phyloP scores from a whole-genome alignment of 495 filamentous ascomycete genomes.

The Massariosphaeria phaeospora region DNA sequence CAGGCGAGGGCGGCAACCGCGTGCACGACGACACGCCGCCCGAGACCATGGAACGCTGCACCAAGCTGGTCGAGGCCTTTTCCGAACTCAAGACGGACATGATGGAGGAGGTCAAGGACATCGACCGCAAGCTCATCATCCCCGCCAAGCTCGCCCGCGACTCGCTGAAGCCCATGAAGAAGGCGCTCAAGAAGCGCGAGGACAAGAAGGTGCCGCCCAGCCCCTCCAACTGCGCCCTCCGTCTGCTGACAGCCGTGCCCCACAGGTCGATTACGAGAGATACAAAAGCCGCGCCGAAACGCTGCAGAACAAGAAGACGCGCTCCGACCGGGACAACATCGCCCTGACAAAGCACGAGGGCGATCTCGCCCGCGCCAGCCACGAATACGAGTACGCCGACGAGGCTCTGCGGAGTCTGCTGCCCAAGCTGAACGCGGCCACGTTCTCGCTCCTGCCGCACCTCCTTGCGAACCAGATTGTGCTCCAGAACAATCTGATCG shows the following conservation, averaged over 20 bases:
- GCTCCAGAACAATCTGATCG: slow-evolving; percentile 79
- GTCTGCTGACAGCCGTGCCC: slow-evolving; percentile 31
- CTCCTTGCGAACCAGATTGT: slow-evolving; percentile 68
- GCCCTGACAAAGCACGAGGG: slow-evolving; percentile 69
- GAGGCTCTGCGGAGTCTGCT: slow-evolving; percentile 70
- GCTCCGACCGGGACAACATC: slow-evolving; percentile 72
- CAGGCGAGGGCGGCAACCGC: slow-evolving; percentile 42
- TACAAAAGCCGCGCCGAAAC: slow-evolving; percentile 68
- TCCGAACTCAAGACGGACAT: slow-evolving; percentile 71
- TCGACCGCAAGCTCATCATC: slow-evolving; percentile 67
- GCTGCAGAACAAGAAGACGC: slow-evolving; percentile 63
- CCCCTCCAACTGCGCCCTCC: neutral
- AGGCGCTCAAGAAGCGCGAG: slow-evolving; percentile 87
- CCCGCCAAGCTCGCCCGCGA: slow-evolving; percentile 70
- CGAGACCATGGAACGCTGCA: slow-evolving; percentile 60
- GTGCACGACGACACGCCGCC: slow-evolving; percentile 58
- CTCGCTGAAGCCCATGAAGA: slow-evolving; percentile 69
- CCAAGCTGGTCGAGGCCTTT: slow-evolving; percentile 63
- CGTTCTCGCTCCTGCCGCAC: slow-evolving; percentile 75
- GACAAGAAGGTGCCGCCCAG: slow-evolving; percentile 64
- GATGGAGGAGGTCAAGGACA: slow-evolving; percentile 62
- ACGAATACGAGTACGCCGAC: slow-evolving; percentile 80
- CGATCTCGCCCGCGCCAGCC: slow-evolving; percentile 64
- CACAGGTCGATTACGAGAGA: slow-evolving; percentile 73
- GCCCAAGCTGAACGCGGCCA: slow-evolving; percentile 67